A percentile compares a stretch with the other conserved stretches of the same genome.
These are phyloP conservation scores for Pezicula rhizophila DNA, from an alignment of 2,329 filamentous ascomycete species.

Conservation along the genomic window DNA sequence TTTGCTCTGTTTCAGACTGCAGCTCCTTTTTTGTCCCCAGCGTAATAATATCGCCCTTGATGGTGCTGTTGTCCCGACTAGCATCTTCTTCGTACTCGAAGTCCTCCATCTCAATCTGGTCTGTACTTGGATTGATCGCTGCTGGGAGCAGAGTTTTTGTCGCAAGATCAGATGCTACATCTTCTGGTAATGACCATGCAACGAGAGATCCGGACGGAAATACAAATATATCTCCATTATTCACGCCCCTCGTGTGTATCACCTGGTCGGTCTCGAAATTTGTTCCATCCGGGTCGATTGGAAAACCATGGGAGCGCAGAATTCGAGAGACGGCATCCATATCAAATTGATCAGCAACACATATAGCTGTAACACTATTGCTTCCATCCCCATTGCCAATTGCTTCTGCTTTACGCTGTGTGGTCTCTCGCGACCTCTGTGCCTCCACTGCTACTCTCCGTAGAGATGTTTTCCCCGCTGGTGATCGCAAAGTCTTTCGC, in stretches of 20 bases:
- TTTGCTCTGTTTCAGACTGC: slow-evolving; percentile 32
- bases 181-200: slow-evolving; percentile 79
- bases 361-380: slow-evolving; percentile 49
- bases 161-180: slow-evolving; percentile 63
- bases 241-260: slow-evolving; percentile 54
- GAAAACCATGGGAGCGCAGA: slow-evolving; percentile 52
- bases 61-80: slow-evolving; percentile 64
- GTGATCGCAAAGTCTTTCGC: slow-evolving; percentile 42
- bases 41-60: slow-evolving; percentile 84
- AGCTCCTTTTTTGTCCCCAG: slow-evolving; percentile 66
- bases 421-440: slow-evolving; percentile 50
- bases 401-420: slow-evolving; percentile 13
- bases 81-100: slow-evolving; percentile 79
- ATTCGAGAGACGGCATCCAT: slow-evolving; percentile 55
- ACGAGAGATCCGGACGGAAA: slow-evolving; percentile 94
- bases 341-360: slow-evolving; percentile 57
- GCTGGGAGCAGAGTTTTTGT: slow-evolving; percentile 69
- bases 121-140: slow-evolving; percentile 66
- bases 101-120: slow-evolving; percentile 77
- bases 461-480: slow-evolving; percentile 65
- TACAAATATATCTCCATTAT: slow-evolving; percentile 83
- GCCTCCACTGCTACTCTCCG: slow-evolving; percentile 83
- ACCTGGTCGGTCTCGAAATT: slow-evolving; percentile 57
- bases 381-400: slow-evolving; percentile 30
- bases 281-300: slow-evolving; percentile 54